A percentile compares a stretch with the other conserved stretches of the same genome.
phyloP scores from a whole-genome alignment of 768 basidiomycete species.

The Lactifluus volemus region DNA sequence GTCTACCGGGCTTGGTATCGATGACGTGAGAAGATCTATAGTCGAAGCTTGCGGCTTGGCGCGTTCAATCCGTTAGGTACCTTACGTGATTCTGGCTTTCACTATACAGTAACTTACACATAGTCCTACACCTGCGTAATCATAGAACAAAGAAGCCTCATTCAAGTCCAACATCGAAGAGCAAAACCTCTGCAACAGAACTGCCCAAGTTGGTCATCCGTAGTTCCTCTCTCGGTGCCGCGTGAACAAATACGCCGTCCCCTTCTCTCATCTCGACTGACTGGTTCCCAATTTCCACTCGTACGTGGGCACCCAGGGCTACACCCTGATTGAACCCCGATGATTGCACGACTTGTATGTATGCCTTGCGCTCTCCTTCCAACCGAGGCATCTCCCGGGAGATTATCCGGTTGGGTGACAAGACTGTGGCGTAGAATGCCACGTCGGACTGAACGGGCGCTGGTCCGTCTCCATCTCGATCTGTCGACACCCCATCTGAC shows the following conservation, averaged over 20 bases:
- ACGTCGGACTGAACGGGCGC: constrained; percentile 70
- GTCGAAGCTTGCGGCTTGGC: constrained; percentile 43
- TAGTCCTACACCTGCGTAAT: too few species aligned
- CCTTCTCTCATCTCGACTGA: constrained; percentile 67
- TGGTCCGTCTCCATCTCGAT: constrained; percentile 66
- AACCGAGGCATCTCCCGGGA: constrained; percentile 37
- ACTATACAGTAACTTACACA: neutral
- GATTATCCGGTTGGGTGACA: constrained; percentile 49
- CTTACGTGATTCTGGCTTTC: constrained; percentile 8
- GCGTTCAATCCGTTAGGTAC: neutral
- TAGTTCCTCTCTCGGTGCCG: constrained; percentile 36
- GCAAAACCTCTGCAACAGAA: constrained; percentile 57
- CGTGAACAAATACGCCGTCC: constrained; percentile 72
- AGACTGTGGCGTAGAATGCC: constrained; percentile 64
- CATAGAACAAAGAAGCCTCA: neutral
- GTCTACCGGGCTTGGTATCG: constrained; percentile 46
- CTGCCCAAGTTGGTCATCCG: constrained; percentile 58
- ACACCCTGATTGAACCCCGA: constrained; percentile 64
- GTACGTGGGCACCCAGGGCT: constrained; percentile 50
- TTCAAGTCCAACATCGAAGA: constrained; percentile 61
- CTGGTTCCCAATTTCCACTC: constrained; percentile 35
- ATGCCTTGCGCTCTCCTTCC: constrained; percentile 45
- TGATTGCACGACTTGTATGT: constrained; percentile 80
- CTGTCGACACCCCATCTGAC: constrained; percentile 42
- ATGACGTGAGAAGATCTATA: constrained; percentile 49